phyloP scores from a whole-genome alignment of 179 eudicot genomes.

The Heliamphora pulchella region DNA sequence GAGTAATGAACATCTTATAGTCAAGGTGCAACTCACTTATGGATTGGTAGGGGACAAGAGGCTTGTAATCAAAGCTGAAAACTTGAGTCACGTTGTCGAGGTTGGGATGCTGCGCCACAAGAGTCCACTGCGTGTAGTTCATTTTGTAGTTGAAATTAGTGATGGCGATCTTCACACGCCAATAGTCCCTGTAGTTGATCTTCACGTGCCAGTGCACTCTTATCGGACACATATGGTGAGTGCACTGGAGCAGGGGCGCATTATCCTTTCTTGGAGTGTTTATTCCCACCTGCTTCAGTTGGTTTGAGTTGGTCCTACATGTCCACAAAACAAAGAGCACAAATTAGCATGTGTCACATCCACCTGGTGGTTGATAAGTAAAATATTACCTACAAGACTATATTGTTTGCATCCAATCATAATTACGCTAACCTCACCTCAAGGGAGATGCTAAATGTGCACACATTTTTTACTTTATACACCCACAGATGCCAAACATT shows the following conservation, averaged over 20 bases:
- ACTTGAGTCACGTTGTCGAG: slow-evolving; percentile 57
- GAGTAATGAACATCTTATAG: background rate
- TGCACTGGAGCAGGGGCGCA: slow-evolving; percentile 46
- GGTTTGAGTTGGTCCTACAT: slow-evolving; percentile 42
- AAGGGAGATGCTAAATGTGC: too few species aligned
- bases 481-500: too few species aligned
- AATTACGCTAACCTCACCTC: too few species aligned
- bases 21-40: slow-evolving; percentile 35
- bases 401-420: too few species aligned
- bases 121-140: slow-evolving; percentile 59
- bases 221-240: slow-evolving; percentile 64
- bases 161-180: slow-evolving; percentile 55
- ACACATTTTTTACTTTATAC: too few species aligned
- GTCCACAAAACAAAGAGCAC: background rate
- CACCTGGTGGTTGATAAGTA: too few species aligned
- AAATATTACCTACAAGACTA: too few species aligned
- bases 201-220: slow-evolving; percentile 71
- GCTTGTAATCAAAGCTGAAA: slow-evolving; percentile 63
- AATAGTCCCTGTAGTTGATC: slow-evolving; percentile 54
- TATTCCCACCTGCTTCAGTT: slow-evolving; percentile 26
- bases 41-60: slow-evolving; percentile 45
- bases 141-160: slow-evolving; percentile 52
- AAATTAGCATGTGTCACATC: background rate
- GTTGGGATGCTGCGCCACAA: slow-evolving; percentile 64
- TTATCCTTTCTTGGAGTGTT: slow-evolving; percentile 43